Evolutionary conservation across 2,329 filamentous ascomycete species (phyloP), one percentile per base, ranked within the genome.

Genomic region (Fusarium compactum): DNA sequence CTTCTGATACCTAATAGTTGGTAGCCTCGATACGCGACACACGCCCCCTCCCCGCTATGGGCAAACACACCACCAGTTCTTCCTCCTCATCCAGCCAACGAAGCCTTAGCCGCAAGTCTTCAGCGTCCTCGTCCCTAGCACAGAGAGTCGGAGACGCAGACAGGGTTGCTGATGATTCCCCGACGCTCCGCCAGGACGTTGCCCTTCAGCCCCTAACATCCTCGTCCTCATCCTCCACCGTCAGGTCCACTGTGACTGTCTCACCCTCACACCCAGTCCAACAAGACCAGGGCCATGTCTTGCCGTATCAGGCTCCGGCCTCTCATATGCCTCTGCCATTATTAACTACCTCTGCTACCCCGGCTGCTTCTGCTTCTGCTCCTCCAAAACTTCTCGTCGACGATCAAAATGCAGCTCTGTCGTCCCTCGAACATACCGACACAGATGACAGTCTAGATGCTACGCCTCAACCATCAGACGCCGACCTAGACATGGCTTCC

Each of bases 151-250:
- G 62, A 62, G 72, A 71, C 66, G 56, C 32, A 56, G 72, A 71
- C 66, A 74, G 74, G 73, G 74, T 72, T 67, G 70, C 63, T 65
- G 65, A 70, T 65, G 74, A 72, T 62, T 78, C 76, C 58, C 69
- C 72, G 63, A 60, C 70, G 30, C 61, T 65, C 68, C 76, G 72
- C 58, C 75, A 74, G 61, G 75, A 73, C 67, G 77, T 79, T 54
- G 72, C 76, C 61, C 78, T 79, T 57, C 76, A 76, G 65, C 76
- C 75, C 71, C 76, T 80, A 70, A 72, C 73, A 65, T 67, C 73
- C 60, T 47, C 73, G 51, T 69, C 73, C 27, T 65, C 62, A 45
- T 74, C 73, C 68, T 74, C 73, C 71, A 70, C 72, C 62, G 58
- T 54, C 50, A 59, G 71, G 55, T 72, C 74, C 75, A 71, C 75